Percentiles rank a stretch among this genome's conserved stretches.
These are phyloP conservation scores for Cyberlindnera mississippiensis DNA, from an alignment of 805 yeast genomes.

Conservation along the genomic window DNA sequence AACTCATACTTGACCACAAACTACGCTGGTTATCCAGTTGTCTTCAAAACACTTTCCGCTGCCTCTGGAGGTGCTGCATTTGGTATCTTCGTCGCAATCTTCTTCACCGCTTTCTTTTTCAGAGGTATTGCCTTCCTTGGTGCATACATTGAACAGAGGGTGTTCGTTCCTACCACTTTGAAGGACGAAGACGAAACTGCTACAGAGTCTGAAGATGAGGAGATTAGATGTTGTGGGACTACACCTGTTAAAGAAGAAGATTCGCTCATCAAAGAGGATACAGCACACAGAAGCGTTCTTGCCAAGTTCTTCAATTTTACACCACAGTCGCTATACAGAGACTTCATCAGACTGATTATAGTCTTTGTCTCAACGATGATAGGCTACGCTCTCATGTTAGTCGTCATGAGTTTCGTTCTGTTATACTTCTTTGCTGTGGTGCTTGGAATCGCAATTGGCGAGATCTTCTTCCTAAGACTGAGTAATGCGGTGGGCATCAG, in stretches of 20 bases:
- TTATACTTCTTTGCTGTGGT: constrained; percentile 72
- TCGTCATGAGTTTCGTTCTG: constrained; percentile 66
- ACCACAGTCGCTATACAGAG: constrained; percentile 39
- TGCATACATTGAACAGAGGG: constrained; percentile 63
- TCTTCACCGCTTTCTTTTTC: constrained; percentile 54
- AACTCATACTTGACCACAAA: constrained; percentile 51
- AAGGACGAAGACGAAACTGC: constrained; percentile 11
- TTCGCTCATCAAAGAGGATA: not conserved
- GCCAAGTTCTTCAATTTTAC: constrained; percentile 36
- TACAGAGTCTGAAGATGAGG: constrained; percentile 5
- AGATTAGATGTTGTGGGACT: constrained; percentile 11
- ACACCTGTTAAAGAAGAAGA: not conserved
- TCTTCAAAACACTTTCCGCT: constrained; percentile 55
- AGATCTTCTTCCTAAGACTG: constrained; percentile 62
- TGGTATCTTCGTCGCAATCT: constrained; percentile 64
- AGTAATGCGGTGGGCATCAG: constrained; percentile 37
- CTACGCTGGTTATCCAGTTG: constrained; percentile 55
- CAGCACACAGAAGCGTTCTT: constrained; percentile 20
- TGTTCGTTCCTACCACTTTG: constrained; percentile 30
- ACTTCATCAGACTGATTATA: constrained; percentile 50
- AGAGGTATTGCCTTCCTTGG: constrained; percentile 57
- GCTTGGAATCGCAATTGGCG: constrained; percentile 66
- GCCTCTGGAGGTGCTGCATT: constrained; percentile 56
- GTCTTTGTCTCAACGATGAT: constrained; percentile 61
- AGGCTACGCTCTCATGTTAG: constrained; percentile 73